Conservation (phyloP, 2,329 filamentous ascomycete genomes). For the Blastomyces parvus region DNA sequence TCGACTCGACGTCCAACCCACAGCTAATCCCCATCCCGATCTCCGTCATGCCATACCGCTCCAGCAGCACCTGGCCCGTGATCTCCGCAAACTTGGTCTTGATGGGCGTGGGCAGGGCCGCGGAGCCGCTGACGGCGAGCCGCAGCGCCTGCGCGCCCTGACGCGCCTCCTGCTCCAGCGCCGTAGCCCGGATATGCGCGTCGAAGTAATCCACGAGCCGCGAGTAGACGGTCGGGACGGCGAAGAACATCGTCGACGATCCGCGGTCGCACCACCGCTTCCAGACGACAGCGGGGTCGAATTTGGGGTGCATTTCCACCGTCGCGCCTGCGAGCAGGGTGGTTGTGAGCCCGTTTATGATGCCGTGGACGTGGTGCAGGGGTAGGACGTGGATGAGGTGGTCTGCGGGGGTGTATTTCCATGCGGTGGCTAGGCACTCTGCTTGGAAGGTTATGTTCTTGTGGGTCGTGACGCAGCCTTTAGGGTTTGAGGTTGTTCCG, state of each 20-base stretch:
- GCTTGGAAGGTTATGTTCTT: slow-evolving; percentile 31
- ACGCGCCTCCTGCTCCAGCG: slow-evolving; percentile 25
- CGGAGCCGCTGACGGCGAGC: slow-evolving; percentile 35
- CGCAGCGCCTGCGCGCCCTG: slow-evolving; percentile 28
- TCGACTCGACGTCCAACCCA: slow-evolving; percentile 31
- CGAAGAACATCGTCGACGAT: slow-evolving; percentile 41
- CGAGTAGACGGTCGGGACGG: slow-evolving; percentile 45
- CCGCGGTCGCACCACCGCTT: slow-evolving; percentile 35
- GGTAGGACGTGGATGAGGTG: slow-evolving; percentile 43
- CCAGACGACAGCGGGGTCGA: slow-evolving; percentile 40
- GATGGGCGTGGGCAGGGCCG: slow-evolving; percentile 35
- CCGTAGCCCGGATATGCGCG: slow-evolving; percentile 29
- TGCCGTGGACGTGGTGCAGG: slow-evolving; percentile 44
- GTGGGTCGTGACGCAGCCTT: slow-evolving; percentile 37
- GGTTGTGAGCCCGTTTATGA: slow-evolving; percentile 42
- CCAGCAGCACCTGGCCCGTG: slow-evolving; percentile 35
- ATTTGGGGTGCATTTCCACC: slow-evolving; percentile 41
- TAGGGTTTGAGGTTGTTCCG: slow-evolving; percentile 35
- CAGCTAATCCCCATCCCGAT: slow-evolving; percentile 43
- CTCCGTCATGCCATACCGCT: slow-evolving; percentile 44
- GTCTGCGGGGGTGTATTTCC: slow-evolving; percentile 36
- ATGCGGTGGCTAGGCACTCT: slow-evolving; percentile 26
- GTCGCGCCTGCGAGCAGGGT: slow-evolving; percentile 38
- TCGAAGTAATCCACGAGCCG: slow-evolving; percentile 40
- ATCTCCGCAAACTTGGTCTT: slow-evolving; percentile 35